These are phyloP conservation scores for Tremellales sp. DNA, from an alignment of 1,284 basidiomycete species.

Conservation along the genomic window DNA sequence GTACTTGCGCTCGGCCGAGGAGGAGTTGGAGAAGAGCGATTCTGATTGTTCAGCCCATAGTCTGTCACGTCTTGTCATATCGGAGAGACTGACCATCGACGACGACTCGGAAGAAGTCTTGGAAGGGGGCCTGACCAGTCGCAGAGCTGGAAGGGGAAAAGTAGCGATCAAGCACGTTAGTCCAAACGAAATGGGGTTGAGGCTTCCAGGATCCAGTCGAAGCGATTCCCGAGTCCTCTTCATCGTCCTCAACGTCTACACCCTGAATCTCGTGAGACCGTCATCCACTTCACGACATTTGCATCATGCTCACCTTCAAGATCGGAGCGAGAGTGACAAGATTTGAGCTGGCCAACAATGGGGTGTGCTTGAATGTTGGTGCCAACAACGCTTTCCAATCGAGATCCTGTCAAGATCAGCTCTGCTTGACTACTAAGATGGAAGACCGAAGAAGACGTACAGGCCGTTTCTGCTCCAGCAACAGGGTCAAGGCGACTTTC, in stretches of 20 bases:
- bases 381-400: conserved; percentile 67
- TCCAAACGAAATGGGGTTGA: conserved; percentile 90
- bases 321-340: conserved; percentile 69
- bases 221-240: conserved; percentile 28
- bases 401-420: conserved; percentile 44
- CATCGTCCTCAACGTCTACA: conserved; percentile 39
- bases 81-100: conserved; percentile 69
- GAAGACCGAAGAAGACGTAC: conserved; percentile 26
- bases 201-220: conserved; percentile 73
- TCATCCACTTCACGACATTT: conserved; percentile 4
- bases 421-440: not conserved
- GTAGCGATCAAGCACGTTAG: conserved; percentile 70
- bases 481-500: conserved; percentile 75
- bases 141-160: conserved; percentile 53
- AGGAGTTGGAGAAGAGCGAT: conserved; percentile 75
- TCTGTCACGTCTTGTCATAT: not conserved
- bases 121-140: conserved; percentile 62
- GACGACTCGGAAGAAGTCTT: conserved; percentile 82
- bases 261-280: conserved; percentile 29
- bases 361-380: conserved; percentile 70
- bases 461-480: conserved; percentile 60
- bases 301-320: conserved; percentile 59
- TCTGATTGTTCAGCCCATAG: conserved; percentile 51
- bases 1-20: conserved; percentile 85
- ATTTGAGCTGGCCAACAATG: conserved; percentile 65